Base-by-base conservation (phyloP, 2,329 filamentous ascomycete genomes). In the Neonectria coccinea region DNA sequence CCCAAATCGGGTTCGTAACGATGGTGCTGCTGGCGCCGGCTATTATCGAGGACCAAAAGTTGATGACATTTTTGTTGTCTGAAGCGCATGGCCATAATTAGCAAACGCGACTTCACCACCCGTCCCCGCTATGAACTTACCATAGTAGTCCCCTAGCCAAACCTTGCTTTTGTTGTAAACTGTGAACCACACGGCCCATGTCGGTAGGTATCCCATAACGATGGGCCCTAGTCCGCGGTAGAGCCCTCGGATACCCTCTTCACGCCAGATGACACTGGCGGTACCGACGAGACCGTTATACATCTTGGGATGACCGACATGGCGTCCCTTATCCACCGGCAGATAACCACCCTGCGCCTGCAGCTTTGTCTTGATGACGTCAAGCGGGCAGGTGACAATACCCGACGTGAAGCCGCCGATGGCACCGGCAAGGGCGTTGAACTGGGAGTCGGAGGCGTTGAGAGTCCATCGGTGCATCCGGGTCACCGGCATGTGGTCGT, bases 331-430 rank as follows among this genome's bases (percentile, higher is more conserved):
- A 72, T 81, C 85, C 75, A 79, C 79, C 70, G 81, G 86, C 70
- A 79, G 71, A 79, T 97, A 97, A 20, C 93, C 92, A 68, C 95
- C 95, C 78, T 98, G 96, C 16, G 94, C 95, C 79, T 99, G 96
- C 65, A 99, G 82, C 80, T 97, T 98, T 48, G 96, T 99, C 84
- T 99, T 99, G 80, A 99, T 98, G 67, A 99, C 96, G 84, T 99
- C 96, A 72, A 99, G 89, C 45, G 96, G 96, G 78, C 96, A 99
- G 57, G 95, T 98, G 69, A 97, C 92, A 60, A 99, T 88, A 55
- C 96, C 96, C 8, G 94, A 97, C 22, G 93, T 94, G 74, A 98
- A 93, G 54, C 96, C 96, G 55, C 94, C 95, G 62, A 93, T 85
- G 53, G 94, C 95, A 60, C 96, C 96, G 47, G 93, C 91, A 61